These are phyloP conservation scores for Petasospora fabianii DNA, from an alignment of 1,139 yeast species.

Conservation along the genomic window DNA sequence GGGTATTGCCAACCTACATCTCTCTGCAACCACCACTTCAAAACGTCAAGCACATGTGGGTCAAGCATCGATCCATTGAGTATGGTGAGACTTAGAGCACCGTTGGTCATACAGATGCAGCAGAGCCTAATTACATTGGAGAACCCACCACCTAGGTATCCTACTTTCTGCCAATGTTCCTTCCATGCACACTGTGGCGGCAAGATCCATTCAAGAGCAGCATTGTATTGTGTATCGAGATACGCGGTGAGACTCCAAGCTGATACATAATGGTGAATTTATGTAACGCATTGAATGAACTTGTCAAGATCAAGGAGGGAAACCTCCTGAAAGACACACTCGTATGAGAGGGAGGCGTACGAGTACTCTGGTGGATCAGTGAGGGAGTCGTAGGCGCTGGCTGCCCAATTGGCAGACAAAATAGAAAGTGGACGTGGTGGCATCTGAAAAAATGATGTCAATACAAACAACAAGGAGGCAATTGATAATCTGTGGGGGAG, in stretches of 20 bases:
- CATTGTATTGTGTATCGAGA: neutral
- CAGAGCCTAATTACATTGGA: neutral
- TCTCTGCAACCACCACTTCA: neutral
- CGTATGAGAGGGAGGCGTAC: neutral
- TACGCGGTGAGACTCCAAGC: neutral
- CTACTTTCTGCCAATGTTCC: neutral
- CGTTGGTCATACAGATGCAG: neutral
- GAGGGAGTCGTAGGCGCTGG: neutral
- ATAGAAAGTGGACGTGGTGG: neutral
- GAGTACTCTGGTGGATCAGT: neutral
- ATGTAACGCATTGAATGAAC: neutral
- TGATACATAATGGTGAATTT: neutral
- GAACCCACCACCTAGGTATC: neutral
- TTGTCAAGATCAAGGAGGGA: neutral
- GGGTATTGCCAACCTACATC: neutral
- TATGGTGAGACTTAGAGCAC: neutral
- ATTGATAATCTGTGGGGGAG: no score
- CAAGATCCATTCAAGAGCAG: no score
- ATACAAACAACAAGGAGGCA: no score
- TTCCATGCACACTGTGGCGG: neutral
- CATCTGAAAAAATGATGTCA: no score
- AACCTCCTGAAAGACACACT: neutral
- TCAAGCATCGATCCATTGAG: neutral
- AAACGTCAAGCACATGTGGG: neutral
- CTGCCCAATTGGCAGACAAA: neutral